Conservation (phyloP, 1,284 basidiomycete species). For the Marasmius tenuissimus region DNA sequence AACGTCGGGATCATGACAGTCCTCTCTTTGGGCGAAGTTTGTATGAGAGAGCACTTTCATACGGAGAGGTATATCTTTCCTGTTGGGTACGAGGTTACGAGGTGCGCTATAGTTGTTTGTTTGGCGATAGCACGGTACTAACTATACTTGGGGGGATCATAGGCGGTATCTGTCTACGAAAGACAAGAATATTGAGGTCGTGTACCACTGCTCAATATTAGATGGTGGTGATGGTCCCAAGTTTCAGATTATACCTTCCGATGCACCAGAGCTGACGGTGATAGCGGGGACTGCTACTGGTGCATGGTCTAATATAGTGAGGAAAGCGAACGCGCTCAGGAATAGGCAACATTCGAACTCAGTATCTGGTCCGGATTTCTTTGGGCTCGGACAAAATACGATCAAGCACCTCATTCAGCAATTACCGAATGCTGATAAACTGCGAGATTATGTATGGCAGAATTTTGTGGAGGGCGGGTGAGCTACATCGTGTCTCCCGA, state of each 20-base stretch:
- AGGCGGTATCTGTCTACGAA: constrained; percentile 77
- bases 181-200: constrained; percentile 61
- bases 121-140: background rate
- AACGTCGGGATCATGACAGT: constrained; percentile 84
- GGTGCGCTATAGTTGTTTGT: constrained; percentile 41
- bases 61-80: constrained; percentile 85
- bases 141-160: constrained; percentile 13
- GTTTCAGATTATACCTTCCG: constrained; percentile 74
- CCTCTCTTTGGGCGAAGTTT: constrained; percentile 66
- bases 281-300: constrained; percentile 82
- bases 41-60: constrained; percentile 79
- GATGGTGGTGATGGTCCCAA: constrained; percentile 81
- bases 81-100: constrained; percentile 77
- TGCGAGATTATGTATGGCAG: constrained; percentile 81
- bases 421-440: constrained; percentile 63
- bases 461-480: constrained; percentile 79
- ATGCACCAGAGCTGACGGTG: constrained; percentile 64
- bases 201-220: constrained; percentile 79
- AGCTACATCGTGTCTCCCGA: constrained; percentile 33
- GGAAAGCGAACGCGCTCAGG: constrained; percentile 73
- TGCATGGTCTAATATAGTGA: constrained; percentile 79
- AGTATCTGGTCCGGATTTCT: constrained; percentile 83
- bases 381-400: constrained; percentile 79
- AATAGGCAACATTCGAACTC: constrained; percentile 80
- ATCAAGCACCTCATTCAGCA: constrained; percentile 85